Evolutionary conservation across 2,329 filamentous ascomycete species (phyloP).

Genomic region (Aspergillus tamarii): DNA sequence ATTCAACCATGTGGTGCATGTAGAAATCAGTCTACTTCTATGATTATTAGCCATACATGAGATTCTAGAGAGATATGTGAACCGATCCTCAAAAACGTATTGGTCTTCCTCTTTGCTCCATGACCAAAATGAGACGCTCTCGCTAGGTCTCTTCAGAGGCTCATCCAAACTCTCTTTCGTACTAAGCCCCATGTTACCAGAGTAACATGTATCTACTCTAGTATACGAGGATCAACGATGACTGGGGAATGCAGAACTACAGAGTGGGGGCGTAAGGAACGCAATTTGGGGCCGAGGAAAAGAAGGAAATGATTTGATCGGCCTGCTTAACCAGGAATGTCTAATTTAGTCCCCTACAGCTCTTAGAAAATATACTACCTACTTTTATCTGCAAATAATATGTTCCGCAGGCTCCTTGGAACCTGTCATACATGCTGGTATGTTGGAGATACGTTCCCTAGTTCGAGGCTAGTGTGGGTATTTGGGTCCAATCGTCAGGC

Average conservation of each 20-base stretch:
- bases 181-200: not conserved
- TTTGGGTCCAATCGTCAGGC: no score
- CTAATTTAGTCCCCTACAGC: not conserved
- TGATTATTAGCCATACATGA: no score
- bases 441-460: not conserved
- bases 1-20: no score
- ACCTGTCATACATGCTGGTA: not conserved
- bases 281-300: no score
- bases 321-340: not conserved
- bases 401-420: not conserved
- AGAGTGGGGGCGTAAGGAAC: no score
- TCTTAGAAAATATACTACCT: not conserved
- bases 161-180: no score
- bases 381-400: not conserved
- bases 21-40: no score
- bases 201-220: not conserved
- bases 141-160: not conserved
- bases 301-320: not conserved
- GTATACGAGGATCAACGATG: not conserved
- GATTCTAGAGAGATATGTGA: no score
- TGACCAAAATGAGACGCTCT: not conserved
- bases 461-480: no score
- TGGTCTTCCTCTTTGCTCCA: not conserved
- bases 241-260: no score
- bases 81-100: no score